phyloP scores from a whole-genome alignment of 2,329 filamentous ascomycete species.

The Coleophoma eucalyptorum region DNA sequence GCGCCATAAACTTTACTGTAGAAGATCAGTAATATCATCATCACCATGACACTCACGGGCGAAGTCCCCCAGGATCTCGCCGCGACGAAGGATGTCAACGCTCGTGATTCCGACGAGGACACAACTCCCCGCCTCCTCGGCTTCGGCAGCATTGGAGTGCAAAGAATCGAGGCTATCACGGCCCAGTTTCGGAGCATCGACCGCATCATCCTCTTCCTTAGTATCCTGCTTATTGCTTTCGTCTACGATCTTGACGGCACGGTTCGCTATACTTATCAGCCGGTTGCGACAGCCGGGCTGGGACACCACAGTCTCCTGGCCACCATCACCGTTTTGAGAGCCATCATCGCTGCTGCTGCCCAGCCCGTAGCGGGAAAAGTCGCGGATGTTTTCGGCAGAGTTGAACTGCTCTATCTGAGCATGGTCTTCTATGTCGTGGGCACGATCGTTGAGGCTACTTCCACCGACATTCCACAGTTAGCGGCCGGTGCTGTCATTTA shows the following conservation, averaged over 20 bases:
- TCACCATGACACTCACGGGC: neutral
- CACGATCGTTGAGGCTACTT: constrained; percentile 52
- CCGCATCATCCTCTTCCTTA: constrained; percentile 53
- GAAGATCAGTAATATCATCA: too few relatives aligned
- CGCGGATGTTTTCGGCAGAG: constrained; percentile 58
- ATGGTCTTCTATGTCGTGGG: constrained; percentile 23
- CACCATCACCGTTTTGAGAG: constrained; percentile 54
- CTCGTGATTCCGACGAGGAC: neutral
- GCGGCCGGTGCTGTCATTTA: constrained; percentile 56
- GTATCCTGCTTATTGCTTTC: constrained; percentile 61
- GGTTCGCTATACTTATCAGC: constrained; percentile 51
- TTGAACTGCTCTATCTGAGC: constrained; percentile 45
- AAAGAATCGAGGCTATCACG: constrained; percentile 53
- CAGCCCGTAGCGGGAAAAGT: constrained; percentile 56
- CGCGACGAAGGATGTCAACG: neutral
- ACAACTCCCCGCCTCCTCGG: neutral
- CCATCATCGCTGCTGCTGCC: constrained; percentile 55
- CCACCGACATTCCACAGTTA: constrained; percentile 46
- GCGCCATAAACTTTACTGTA: too few relatives aligned
- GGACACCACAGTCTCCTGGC: constrained; percentile 50
- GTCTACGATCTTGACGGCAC: constrained; percentile 59
- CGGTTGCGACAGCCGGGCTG: constrained; percentile 49
- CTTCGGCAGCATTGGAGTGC: constrained; percentile 48
- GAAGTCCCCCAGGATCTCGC: neutral
- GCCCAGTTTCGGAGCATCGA: constrained; percentile 47